Evolutionary conservation across 2,329 filamentous ascomycete genomes (phyloP).

Genomic region (Leptodontidium sp.): DNA sequence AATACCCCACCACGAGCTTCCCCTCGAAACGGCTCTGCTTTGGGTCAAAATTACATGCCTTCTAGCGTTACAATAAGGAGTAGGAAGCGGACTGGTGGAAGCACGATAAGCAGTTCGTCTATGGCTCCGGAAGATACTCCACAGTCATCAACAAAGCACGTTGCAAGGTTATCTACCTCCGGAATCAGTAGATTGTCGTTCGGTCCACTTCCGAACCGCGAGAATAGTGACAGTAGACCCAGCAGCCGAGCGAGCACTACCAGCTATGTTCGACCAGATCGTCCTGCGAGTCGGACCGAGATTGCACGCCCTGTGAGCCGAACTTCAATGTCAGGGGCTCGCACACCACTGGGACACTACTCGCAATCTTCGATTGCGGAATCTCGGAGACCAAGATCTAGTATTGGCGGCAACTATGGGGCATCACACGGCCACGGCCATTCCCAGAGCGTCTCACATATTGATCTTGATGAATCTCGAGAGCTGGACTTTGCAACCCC

Average conservation of each 20-base stretch:
- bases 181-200: slow-evolving; percentile 71
- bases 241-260: slow-evolving; percentile 44
- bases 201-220: slow-evolving; percentile 65
- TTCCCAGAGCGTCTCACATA: slow-evolving; percentile 47
- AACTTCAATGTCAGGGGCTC: slow-evolving; percentile 44
- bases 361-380: slow-evolving; percentile 45
- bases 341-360: slow-evolving; percentile 48
- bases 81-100: slow-evolving; percentile 71
- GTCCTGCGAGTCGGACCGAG: slow-evolving; percentile 44
- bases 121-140: slow-evolving; percentile 44
- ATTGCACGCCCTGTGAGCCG: slow-evolving; percentile 44
- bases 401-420: slow-evolving; percentile 44
- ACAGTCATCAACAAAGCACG: slow-evolving; percentile 54
- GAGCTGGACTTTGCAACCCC: slow-evolving; percentile 52
- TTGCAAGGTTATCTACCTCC: slow-evolving; percentile 67
- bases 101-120: slow-evolving; percentile 45
- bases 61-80: slow-evolving; percentile 71
- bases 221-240: slow-evolving; percentile 40
- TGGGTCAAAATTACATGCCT: slow-evolving; percentile 56
- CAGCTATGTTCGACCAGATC: slow-evolving; percentile 43
- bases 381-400: slow-evolving; percentile 44
- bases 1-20: slow-evolving; percentile 81
- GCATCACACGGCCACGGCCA: slow-evolving; percentile 45
- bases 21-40: slow-evolving; percentile 62
- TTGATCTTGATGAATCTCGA: slow-evolving; percentile 43